phyloP scores from a whole-genome alignment of 495 filamentous ascomycete genomes.

The Oidiodendron maius region DNA sequence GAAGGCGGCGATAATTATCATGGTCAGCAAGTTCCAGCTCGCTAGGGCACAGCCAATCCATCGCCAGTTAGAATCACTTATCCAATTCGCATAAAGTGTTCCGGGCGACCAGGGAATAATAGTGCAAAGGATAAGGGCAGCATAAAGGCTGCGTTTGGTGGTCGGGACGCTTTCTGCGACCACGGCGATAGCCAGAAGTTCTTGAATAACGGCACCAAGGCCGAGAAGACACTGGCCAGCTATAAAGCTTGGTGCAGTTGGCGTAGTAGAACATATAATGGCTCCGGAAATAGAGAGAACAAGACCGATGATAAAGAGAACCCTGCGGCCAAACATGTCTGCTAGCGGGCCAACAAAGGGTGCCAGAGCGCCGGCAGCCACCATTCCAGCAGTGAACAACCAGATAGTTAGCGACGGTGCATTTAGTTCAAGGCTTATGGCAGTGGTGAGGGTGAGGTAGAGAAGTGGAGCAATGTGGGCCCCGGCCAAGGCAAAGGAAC shows the following conservation, averaged over 20 bases:
- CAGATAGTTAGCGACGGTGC: slow-evolving; percentile 46
- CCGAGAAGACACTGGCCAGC: slow-evolving; percentile 57
- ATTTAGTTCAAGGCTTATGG: slow-evolving; percentile 31
- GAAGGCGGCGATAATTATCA: slow-evolving; percentile 55
- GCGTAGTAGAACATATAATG: slow-evolving; percentile 56
- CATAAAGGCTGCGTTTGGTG: slow-evolving; percentile 62
- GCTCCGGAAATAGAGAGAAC: slow-evolving; percentile 55
- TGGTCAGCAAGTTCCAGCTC: slow-evolving; percentile 54
- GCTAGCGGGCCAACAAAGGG: slow-evolving; percentile 72
- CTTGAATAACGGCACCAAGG: slow-evolving; percentile 56
- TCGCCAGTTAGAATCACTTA: slow-evolving; percentile 56
- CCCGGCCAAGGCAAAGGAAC: slow-evolving; percentile 62
- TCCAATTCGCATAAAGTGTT: slow-evolving; percentile 64
- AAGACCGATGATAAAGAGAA: slow-evolving; percentile 58
- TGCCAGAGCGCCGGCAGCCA: slow-evolving; percentile 60
- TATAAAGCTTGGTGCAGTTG: slow-evolving; percentile 66
- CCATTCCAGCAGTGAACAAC: slow-evolving; percentile 64
- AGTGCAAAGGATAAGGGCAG: slow-evolving; percentile 59
- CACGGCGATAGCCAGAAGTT: slow-evolving; percentile 60
- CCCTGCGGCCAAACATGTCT: slow-evolving; percentile 63
- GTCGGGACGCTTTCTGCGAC: slow-evolving; percentile 66
- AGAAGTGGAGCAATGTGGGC: slow-evolving; percentile 60
- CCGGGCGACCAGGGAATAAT: slow-evolving; percentile 64
- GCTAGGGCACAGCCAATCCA: slow-evolving; percentile 56
- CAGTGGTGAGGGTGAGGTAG: slow-evolving; percentile 19